A percentile compares a stretch with the other conserved stretches of the same genome.
Evolutionary conservation across 306 rosid genomes (phyloP).

Genomic region (Vigna angularis): DNA sequence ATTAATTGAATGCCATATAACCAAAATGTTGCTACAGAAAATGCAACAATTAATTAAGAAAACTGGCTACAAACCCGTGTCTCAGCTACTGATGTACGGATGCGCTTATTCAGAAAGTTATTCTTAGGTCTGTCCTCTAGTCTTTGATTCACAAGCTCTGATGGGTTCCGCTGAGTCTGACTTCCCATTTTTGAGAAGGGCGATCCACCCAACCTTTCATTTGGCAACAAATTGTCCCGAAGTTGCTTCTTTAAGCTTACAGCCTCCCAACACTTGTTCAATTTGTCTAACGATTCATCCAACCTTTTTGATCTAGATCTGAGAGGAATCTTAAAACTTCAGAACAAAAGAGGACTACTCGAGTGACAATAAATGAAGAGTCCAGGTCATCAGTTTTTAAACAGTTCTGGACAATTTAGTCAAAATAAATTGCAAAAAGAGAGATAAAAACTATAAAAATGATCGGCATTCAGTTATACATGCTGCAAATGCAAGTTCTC

Average conservation of each 20-base stretch:
- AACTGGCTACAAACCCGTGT: constrained; percentile 60
- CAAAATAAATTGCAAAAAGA: constrained; percentile 24
- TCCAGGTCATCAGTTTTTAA: constrained; percentile 26
- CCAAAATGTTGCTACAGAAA: constrained; percentile 32
- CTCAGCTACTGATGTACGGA: constrained; percentile 72
- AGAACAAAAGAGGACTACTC: constrained; percentile 41
- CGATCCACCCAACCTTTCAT: constrained; percentile 66
- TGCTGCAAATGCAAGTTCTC: constrained; percentile 40
- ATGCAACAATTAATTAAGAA: constrained; percentile 28
- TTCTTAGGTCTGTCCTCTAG: constrained; percentile 68
- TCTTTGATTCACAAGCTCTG: constrained; percentile 66
- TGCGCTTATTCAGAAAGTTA: constrained; percentile 65
- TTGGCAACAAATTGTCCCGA: constrained; percentile 66
- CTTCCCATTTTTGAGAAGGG: constrained; percentile 64
- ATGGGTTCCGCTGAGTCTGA: constrained; percentile 56
- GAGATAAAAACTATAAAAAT: constrained; percentile 13
- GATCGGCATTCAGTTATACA: constrained; percentile 1
- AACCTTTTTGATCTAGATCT: constrained; percentile 68
- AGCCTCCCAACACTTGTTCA: constrained; percentile 74
- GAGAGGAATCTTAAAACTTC: constrained; percentile 46
- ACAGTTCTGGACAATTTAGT: constrained; percentile 21
- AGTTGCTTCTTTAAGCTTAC: constrained; percentile 69
- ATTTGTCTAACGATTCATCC: constrained; percentile 70
- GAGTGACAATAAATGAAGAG: constrained; percentile 37
- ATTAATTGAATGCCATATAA: constrained; percentile 31